Base-by-base conservation (phyloP, 2,329 filamentous ascomycete species). In the Fusarium sp. region DNA sequence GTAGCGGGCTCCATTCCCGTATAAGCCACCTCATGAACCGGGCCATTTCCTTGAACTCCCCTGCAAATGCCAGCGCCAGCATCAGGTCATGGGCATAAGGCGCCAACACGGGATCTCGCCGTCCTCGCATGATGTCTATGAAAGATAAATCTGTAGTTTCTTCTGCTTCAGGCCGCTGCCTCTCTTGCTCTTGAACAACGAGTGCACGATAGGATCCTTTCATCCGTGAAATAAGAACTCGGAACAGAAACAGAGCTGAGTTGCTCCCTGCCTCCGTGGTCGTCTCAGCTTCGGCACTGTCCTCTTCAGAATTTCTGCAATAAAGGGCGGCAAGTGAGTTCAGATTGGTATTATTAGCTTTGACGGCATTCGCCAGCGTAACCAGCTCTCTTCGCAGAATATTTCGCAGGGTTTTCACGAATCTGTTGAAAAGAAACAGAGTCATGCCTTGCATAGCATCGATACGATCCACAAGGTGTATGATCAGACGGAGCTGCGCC, bases 1-100 rank as follows among this genome's bases (percentile, higher is more conserved):
- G 59, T 27, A 75, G 59, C 26, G 77, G 77, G 9, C 77, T 76
- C 80, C 85, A 85, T 70, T 89, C 80, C 27, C 79, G 71, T 1
- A 87, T 79, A 70, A 91, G 86, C 90, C 90, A 94, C 33, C 81
- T 78, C 17, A 91, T 79, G 8, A 91, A 79, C 7, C 81, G 81
- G 8, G 86, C 83, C 77, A 93, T 88, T 53, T 86, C 88, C 4
- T 85, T 80, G 52, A 84, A 83, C 70, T 93, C 89, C 38, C 86
- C 86, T n/a, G 89, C 78, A 56, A 87, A 85, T 2, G 88, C 91
- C 26, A 94, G 81, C 2, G 88, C 85, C 49, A 90, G 85, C 77
- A 94, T 85, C 76, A 92, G 92, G 4, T 83, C 81, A 72, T 92
- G 88, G 3, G 75, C 79, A 17, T 80, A 70, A 89, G 76, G 72